Evolutionary conservation across 306 rosid genomes (phyloP), one percentile per base, ranked within the genome.

Genomic region (Clitoria ternatea): DNA sequence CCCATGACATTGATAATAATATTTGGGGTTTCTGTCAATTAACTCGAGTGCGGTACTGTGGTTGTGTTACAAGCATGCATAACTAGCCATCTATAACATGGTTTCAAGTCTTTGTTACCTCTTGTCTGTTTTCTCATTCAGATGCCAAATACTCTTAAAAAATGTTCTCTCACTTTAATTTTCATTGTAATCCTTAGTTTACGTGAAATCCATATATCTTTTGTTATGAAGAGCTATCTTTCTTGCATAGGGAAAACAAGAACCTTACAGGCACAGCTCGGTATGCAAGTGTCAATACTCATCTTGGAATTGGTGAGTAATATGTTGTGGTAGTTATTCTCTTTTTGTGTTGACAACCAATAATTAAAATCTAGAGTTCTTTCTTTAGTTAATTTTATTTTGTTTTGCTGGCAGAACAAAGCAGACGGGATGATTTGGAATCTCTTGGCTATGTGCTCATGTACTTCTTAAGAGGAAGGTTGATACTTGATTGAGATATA

Each of bases 391-490:
- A 26, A 66, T 70, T 36, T 29, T 30, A 39, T 53, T 72, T 65
- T 69, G 59, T 74, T 82, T 75, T 72, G 18, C 39, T 80, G 79
- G 80, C 92, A 95, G 99, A 95, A 76, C 99, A 95, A 88, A 95
- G 99, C 89, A 91, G 99, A 91, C 91, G 99, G 86, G 99, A 95
- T 79, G 99, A 95, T 83, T 82, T 95, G 80, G 99, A 95, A 80
- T 95, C 99, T 82, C 97, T 95, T 76, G 99, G 99, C 81, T 95
- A 87, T 74, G 97, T 95, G 61, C 97, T 95, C 69, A 91, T 95
- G 99, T 95, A 95, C 85, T 95, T 91, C 85, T 77, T 95, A 27
- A 83, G 96, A 85, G 99, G 99, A 95, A 95, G 99, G 99, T 95
- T 59, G 85, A 77, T 66, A 61, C 70, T 63, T 48, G 68, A n/a